Evolutionary conservation across 352 stramenopile genomes (phyloP), one percentile per base, ranked within the genome.

Genomic region (Aphanomyces invadans): DNA sequence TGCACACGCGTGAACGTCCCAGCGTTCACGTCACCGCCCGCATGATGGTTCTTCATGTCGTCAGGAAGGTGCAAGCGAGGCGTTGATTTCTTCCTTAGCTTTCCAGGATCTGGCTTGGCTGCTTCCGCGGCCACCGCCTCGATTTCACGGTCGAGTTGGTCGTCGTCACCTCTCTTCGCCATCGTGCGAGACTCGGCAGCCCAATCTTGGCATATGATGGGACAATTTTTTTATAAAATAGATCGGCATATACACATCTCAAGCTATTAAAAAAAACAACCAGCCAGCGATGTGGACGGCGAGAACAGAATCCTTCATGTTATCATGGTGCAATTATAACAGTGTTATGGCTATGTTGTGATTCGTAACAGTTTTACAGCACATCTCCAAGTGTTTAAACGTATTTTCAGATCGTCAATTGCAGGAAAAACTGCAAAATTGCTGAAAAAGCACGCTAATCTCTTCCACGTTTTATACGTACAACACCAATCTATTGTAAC

Each of bases 1-100:
- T 92, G 80, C 49, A 93, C 83, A 52, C 85, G 81, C 49, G 85
- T 93, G 71, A 87, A 93, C 69, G 76, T 92, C 38, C 85, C 85
- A 31, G 79, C 80, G 61, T 93, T 93, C 12, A 90, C 81, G 70
- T 93, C 84, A 9, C 84, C n/a, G n/a, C n/a, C 73, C 10, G 32
- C 62, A 26, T 63, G 26, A 26, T 45, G 46, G 25, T 39, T 59
- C 23, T 25, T 57, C 19, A 57, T 51, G 25, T 67, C 60, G 21
- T 67, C 60, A 19, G 60, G 45, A 4, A 67, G 49, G 44, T 33
- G 26, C 29, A 67, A 32, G 12, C 55, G 55, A 19, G 60, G 60
- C 19, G 33, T 19, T 4, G 42, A 10, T 21, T 67, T 67, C 46
- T 51, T 59, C 23, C 10, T 33, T 32, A 10, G 49, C 53, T 36